A percentile compares a stretch with the other conserved stretches of the same genome.
Conservation (phyloP, 768 basidiomycete species). For the Phlebiopsis gigantea region DNA sequence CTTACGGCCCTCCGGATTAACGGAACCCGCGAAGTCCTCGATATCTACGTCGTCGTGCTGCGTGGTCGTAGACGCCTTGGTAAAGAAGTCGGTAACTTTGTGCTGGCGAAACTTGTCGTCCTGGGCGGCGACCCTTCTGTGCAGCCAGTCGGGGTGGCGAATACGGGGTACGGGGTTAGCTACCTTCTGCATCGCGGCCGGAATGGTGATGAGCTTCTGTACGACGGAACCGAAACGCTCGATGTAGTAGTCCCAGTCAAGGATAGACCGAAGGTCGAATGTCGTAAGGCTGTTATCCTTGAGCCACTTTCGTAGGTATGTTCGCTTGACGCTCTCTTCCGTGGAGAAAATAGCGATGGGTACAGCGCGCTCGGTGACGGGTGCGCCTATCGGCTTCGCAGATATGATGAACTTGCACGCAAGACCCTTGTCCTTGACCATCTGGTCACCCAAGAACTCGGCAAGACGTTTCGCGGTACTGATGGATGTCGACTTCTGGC, state of each 20-base stretch:
- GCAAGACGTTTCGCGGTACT: conserved; percentile 92
- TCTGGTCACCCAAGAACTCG: conserved; percentile 94
- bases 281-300: conserved; percentile 84
- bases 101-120: conserved; percentile 98
- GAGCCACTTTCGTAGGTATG: conserved; percentile 93
- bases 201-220: conserved; percentile 98
- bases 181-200: conserved; percentile 97
- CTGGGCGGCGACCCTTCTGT: conserved; percentile 80
- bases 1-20: conserved; percentile 21
- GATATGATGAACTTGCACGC: conserved; percentile 99
- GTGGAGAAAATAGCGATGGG: conserved; percentile 98
- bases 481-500: conserved; percentile 97
- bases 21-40: conserved; percentile 18
- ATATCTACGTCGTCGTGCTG: conserved; percentile 47
- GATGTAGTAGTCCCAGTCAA: conserved; percentile 99
- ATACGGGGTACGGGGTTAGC: conserved; percentile 94
- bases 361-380: conserved; percentile 94
- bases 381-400: conserved; percentile 84
- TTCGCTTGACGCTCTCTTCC: conserved; percentile 84
- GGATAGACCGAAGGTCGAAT: conserved; percentile 89
- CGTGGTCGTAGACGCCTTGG: conserved; percentile 29
- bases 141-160: conserved; percentile 96
- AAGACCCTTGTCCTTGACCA: conserved; percentile 99
- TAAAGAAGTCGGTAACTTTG: conserved; percentile 94
- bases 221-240: conserved; percentile 97